Evolutionary conservation across 495 filamentous ascomycete species (phyloP).

Genomic region (Tuber calosporum): DNA sequence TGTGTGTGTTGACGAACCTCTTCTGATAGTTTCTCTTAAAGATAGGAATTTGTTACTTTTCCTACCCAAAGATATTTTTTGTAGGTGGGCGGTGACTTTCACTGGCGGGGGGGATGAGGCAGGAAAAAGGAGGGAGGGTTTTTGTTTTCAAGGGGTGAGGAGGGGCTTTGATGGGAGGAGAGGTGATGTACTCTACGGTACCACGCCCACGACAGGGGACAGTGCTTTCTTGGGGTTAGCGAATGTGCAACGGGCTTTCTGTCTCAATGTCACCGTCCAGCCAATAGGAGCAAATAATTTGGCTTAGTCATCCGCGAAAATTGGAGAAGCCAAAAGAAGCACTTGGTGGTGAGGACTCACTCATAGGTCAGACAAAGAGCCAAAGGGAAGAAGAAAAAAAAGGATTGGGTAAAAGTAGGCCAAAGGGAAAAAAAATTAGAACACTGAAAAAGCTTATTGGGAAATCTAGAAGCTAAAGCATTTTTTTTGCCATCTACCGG

Average conservation of each 20-base stretch:
- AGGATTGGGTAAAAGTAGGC: background rate
- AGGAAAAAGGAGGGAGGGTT: conserved; percentile 26
- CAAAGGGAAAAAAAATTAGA: background rate
- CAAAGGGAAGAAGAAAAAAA: background rate
- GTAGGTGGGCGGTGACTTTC: conserved; percentile 29
- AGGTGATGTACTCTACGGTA: conserved; percentile 1
- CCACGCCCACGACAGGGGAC: conserved; percentile 5
- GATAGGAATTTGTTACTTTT: conserved; percentile 20
- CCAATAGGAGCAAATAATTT: conserved; percentile 30
- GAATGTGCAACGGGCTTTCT: conserved; percentile 1
- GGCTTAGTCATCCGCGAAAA: conserved; percentile 38
- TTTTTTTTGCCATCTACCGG: background rate
- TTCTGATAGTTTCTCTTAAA: conserved; percentile 28
- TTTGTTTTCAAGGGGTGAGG: conserved; percentile 35
- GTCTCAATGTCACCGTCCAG: conserved; percentile 17
- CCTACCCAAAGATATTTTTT: conserved; percentile 26
- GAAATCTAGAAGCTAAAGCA: background rate
- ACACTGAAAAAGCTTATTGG: background rate
- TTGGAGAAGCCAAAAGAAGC: conserved; percentile 32
- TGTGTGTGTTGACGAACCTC: conserved; percentile 31
- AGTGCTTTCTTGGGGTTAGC: conserved; percentile 5
- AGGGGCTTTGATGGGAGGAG: conserved; percentile 37
- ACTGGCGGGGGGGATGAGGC: conserved; percentile 28
- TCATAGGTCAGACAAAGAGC: background rate
- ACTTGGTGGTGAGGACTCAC: background rate